Base-by-base conservation (phyloP, 75 land plant species). In the Adiantum capillusveneris region DNA sequence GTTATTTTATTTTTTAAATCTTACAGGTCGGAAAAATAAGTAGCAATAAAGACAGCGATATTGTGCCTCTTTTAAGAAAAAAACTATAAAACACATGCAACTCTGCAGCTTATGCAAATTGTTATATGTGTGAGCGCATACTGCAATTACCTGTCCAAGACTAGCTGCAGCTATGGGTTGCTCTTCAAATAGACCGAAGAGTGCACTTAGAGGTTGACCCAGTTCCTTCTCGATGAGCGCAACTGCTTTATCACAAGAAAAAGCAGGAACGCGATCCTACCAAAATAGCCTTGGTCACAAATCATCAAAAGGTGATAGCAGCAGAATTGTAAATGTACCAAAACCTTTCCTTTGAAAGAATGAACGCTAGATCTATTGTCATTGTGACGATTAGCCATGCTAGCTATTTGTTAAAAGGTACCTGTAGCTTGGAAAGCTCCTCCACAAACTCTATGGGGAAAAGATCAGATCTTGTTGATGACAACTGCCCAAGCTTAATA, bases 71-170 rank as follows among this genome's bases (percentile, higher is more conserved):
- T n/a, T n/a, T n/a, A n/a, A n/a, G n/a, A n/a, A n/a, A n/a, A n/a
- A n/a, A n/a, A n/a, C n/a, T n/a, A n/a, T n/a, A n/a, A n/a, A n/a
- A n/a, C n/a, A n/a, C n/a, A n/a, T n/a, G n/a, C n/a, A n/a, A n/a
- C n/a, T n/a, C n/a, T n/a, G n/a, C n/a, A n/a, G n/a, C n/a, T n/a
- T n/a, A n/a, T n/a, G n/a, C n/a, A n/a, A n/a, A n/a, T n/a, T n/a
- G n/a, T n/a, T n/a, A n/a, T n/a, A n/a, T n/a, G n/a, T n/a, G n/a
- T n/a, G n/a, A n/a, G n/a, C n/a, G n/a, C n/a, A n/a, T n/a, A n/a
- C n/a, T n/a, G n/a, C n/a, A n/a, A n/a, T n/a, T n/a, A 90, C 98
- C 88, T 94, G 98, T 70, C 98, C 98, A 81, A 94, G 98, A 74
- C 98, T 94, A 62, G 98, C 98, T 14, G 98, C 98, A 44, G 98